Percentiles rank a stretch among this genome's conserved stretches.
Conservation (phyloP, 179 eudicot species). For the Dionaea muscipula region DNA sequence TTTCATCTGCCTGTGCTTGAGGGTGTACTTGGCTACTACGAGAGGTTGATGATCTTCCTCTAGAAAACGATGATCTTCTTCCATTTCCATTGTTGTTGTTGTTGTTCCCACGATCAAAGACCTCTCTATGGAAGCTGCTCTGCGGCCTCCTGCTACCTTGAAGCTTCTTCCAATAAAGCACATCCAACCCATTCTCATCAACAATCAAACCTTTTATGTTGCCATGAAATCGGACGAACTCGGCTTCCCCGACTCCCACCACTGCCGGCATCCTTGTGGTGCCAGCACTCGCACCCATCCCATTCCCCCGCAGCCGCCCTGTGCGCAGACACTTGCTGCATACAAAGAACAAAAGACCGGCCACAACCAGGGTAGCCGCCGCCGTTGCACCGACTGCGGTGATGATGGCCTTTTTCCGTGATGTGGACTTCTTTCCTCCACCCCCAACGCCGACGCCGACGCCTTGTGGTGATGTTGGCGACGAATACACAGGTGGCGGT, state of each 20-base stretch:
- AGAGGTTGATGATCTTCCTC: conserved; percentile 27
- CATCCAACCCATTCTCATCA: conserved; percentile 86
- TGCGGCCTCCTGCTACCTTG: conserved; percentile 37
- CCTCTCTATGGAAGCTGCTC: conserved; percentile 26
- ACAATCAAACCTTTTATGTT: conserved; percentile 56
- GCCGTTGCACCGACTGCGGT: conserved; percentile 68
- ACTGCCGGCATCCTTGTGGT: conserved; percentile 6
- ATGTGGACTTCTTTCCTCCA: not conserved
- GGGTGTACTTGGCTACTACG: conserved; percentile 15
- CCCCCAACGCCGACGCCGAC: not conserved
- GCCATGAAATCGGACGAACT: conserved; percentile 36
- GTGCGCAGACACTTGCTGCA: conserved; percentile 13
- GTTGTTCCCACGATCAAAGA: conserved; percentile 4
- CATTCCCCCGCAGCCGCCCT: conserved; percentile 11
- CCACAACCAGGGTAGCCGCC: conserved; percentile 45
- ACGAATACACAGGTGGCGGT: not conserved
- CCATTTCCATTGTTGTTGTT: no score
- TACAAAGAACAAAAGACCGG: conserved; percentile 39
- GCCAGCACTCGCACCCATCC: conserved; percentile 15
- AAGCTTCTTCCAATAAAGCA: conserved; percentile 66
- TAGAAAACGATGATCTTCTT: conserved; percentile 3
- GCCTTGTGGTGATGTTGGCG: not conserved
- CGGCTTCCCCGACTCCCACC: conserved; percentile 12
- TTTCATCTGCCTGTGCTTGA: no score
- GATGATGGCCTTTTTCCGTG: conserved; percentile 27